Evolutionary conservation across 805 yeast species (phyloP).

Genomic region (Saccharomycopsis oosterbeekiorum): DNA sequence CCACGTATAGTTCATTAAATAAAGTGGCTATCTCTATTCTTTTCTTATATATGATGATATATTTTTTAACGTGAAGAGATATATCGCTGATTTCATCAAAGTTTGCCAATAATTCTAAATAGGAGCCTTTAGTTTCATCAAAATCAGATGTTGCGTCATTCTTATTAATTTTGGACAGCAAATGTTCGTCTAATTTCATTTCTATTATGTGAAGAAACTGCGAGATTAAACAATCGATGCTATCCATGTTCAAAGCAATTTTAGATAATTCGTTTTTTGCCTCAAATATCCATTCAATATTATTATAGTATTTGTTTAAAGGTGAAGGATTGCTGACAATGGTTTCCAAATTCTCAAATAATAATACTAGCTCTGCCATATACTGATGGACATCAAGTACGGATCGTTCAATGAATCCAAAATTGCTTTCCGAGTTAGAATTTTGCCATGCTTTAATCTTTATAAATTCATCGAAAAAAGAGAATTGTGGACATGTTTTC

Average conservation of each 20-base stretch:
- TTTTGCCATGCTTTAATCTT: constrained; percentile 17
- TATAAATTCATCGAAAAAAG: constrained; percentile 18
- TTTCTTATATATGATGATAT: constrained; percentile 20
- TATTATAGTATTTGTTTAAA: constrained; percentile 16
- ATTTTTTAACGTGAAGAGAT: constrained; percentile 23
- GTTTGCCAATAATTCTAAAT: constrained; percentile 19
- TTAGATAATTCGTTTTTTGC: constrained; percentile 22
- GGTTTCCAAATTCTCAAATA: constrained; percentile 15
- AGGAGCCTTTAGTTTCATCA: constrained; percentile 3
- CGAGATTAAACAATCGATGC: constrained; percentile 22
- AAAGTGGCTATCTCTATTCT: constrained; percentile 25
- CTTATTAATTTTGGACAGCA: neutral
- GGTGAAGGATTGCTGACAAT: constrained; percentile 14
- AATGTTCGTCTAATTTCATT: constrained; percentile 14
- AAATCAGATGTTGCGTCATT: constrained; percentile 7
- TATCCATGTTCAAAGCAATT: constrained; percentile 19
- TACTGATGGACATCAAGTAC: constrained; percentile 26
- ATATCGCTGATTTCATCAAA: constrained; percentile 25
- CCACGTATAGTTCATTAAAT: constrained; percentile 25
- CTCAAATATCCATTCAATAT: constrained; percentile 24
- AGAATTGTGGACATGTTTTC: constrained; percentile 18
- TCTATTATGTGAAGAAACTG: constrained; percentile 22
- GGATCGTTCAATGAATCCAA: constrained; percentile 22
- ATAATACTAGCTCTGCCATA: constrained; percentile 11
- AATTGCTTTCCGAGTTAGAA: constrained; percentile 15